A percentile compares a stretch with the other conserved stretches of the same genome.
These are phyloP conservation scores for Ceratocystis harringtonii DNA, from an alignment of 2,329 filamentous ascomycete genomes.

Conservation along the genomic window DNA sequence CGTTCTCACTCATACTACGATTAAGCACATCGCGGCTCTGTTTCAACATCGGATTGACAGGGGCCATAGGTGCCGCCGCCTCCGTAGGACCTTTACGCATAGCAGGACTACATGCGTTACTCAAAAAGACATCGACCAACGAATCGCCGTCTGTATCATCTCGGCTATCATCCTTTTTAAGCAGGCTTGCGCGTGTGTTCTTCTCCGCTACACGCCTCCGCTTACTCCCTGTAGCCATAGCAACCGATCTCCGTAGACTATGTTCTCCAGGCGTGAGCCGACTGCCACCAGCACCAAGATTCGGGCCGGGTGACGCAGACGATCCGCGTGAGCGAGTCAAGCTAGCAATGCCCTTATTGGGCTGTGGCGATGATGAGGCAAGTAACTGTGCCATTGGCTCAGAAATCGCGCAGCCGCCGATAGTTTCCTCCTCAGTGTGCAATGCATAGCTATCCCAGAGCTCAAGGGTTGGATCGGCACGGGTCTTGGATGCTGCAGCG, in stretches of 20 bases:
- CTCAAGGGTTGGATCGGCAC: constrained; percentile 57
- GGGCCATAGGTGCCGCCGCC: background rate
- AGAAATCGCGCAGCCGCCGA: background rate
- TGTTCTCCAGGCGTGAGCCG: background rate
- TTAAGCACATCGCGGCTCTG: background rate
- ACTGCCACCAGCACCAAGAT: background rate
- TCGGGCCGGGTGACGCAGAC: constrained; percentile 2
- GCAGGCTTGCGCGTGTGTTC: constrained; percentile 11
- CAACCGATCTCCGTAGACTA: constrained; percentile 8
- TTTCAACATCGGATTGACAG: background rate
- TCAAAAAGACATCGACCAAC: constrained; percentile 16
- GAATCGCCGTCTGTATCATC: constrained; percentile 5
- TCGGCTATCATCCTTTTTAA: background rate
- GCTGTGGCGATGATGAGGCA: constrained; percentile 51
- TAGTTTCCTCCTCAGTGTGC: constrained; percentile 24
- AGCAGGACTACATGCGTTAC: constrained; percentile 10
- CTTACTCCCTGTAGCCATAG: constrained; percentile 13
- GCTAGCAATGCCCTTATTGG: constrained; percentile 28
- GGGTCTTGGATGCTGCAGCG: constrained; percentile 28
- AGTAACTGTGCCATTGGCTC: constrained; percentile 14
- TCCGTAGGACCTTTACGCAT: constrained; percentile 5
- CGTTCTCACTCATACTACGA: constrained; percentile 14
- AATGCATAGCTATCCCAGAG: constrained; percentile 63
- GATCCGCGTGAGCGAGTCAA: background rate
- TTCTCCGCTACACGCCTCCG: constrained; percentile 9